Base-by-base conservation (phyloP, 2,329 filamentous ascomycete species). In the Chaetomium strumarium region DNA sequence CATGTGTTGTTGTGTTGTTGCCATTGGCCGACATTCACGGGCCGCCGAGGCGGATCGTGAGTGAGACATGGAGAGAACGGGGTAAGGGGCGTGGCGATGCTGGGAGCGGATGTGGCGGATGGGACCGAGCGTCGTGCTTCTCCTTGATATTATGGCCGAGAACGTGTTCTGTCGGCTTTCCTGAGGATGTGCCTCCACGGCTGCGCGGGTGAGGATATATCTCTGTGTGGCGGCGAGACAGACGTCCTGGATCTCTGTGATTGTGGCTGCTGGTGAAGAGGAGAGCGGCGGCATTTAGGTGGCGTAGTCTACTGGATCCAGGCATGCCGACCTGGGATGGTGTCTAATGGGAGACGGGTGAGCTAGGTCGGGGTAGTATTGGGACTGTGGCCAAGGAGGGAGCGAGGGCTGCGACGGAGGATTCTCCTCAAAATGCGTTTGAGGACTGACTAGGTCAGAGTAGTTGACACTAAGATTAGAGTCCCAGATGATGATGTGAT, bases 241-340 rank as follows among this genome's bases (percentile, higher is more conserved):
- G 46, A 61, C 56, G 61, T 45, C 39, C 57, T 49, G 49, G 62
- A 40, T 43, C 24, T 19, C 45, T 41, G 20, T 43, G 16, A 40
- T 33, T 12, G 16, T 34, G 17, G 30, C 17, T 29, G 41, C 24
- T 20, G 43, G 20, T 4, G 43, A 12, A n/a, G 43, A 24, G 17
- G 10, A 12, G 1, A 30, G 17, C 12, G 43, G 33, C 9, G 43
- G 33, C 16, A 9, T 46, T 10, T 13, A 5, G 31, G 41, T 8
- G 8, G 13, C n/a, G 29, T 24, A 24, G 24, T 24, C 29, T 12
- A 19, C n/a, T 12, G 14, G 8, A 24, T 20, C 33, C 43, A 46
- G 24, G 24, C 24, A 24, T n/a, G 31, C 11, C 7, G 43, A 33
- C 19, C 17, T 36, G 8, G 17, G 24, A 24, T 24, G 24, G 19